Evolutionary conservation across 2,329 filamentous ascomycete genomes (phyloP).

Genomic region (Colletotrichum neosansevieriae): DNA sequence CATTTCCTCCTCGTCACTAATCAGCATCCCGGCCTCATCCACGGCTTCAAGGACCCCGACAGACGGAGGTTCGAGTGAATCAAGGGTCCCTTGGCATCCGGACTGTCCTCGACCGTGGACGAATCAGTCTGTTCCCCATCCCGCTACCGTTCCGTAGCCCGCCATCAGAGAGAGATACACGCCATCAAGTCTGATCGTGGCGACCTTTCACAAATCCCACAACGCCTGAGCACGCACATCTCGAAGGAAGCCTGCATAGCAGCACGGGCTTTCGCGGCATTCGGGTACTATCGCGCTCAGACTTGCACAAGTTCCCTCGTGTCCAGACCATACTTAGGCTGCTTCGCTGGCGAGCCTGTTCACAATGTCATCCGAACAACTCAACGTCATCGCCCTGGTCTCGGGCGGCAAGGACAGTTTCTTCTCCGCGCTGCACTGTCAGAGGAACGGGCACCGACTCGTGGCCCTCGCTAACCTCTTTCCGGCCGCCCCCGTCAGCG

Average conservation of each 20-base stretch:
- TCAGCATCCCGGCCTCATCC: constrained; percentile 11
- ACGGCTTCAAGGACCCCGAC: constrained; percentile 9
- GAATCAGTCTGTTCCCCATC: constrained; percentile 29
- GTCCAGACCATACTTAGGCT: constrained; percentile 1
- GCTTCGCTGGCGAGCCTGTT: constrained; percentile 19
- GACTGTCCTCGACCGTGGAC: not conserved
- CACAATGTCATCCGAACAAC: constrained; percentile 57
- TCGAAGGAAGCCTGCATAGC: not conserved
- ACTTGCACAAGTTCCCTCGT: not conserved
- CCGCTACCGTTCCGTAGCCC: constrained; percentile 3
- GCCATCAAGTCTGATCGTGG: not conserved
- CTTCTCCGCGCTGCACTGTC: constrained; percentile 91
- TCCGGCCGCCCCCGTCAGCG: constrained; percentile 56
- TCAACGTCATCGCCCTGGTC: constrained; percentile 90
- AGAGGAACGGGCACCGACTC: constrained; percentile 85
- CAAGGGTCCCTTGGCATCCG: constrained; percentile 23
- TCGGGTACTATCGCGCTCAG: not conserved
- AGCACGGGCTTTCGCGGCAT: constrained; percentile 1
- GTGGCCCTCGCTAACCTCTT: constrained; percentile 92
- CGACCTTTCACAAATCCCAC: constrained; percentile 5
- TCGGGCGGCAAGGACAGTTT: constrained; percentile 98
- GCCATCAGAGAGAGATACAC: not conserved
- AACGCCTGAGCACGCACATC: not conserved
- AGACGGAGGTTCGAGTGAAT: constrained; percentile 28
- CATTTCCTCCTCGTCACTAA: not conserved